Percentiles rank a stretch among this genome's conserved stretches.
These are phyloP conservation scores for Colletotrichum echinochloae DNA, from an alignment of 2,329 filamentous ascomycete genomes.

Conservation along the genomic window DNA sequence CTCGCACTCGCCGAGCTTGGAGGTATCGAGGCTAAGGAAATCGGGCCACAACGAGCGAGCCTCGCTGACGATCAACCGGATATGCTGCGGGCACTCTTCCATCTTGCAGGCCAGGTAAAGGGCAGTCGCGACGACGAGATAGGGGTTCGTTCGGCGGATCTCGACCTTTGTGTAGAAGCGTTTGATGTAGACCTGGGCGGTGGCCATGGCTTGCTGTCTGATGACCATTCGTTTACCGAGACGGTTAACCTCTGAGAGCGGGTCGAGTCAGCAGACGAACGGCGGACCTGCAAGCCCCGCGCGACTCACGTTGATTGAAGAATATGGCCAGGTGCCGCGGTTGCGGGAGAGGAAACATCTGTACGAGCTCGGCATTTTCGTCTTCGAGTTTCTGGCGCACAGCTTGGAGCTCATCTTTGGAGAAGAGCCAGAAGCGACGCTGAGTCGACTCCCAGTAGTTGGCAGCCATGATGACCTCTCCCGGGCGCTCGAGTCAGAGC, in stretches of 20 bases:
- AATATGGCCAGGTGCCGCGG: slow-evolving; percentile 88
- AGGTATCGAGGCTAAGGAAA: slow-evolving; percentile 79
- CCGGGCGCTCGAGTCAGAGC: background rate
- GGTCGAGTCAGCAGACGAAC: slow-evolving; percentile 29
- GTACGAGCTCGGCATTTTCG: slow-evolving; percentile 78
- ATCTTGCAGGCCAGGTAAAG: slow-evolving; percentile 97
- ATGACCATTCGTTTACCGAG: slow-evolving; percentile 86
- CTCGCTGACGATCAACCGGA: slow-evolving; percentile 88
- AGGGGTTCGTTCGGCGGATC: slow-evolving; percentile 92
- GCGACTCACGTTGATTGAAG: slow-evolving; percentile 80
- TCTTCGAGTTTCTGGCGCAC: slow-evolving; percentile 83
- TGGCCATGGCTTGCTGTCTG: slow-evolving; percentile 92
- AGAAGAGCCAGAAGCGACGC: slow-evolving; percentile 87
- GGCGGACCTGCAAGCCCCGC: background rate
- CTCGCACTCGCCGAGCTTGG: slow-evolving; percentile 92
- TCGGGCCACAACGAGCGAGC: slow-evolving; percentile 88
- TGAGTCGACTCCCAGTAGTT: slow-evolving; percentile 98
- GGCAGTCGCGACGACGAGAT: slow-evolving; percentile 91
- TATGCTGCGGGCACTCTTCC: slow-evolving; percentile 97
- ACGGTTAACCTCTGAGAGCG: slow-evolving; percentile 76
- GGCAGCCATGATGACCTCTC: slow-evolving; percentile 76
- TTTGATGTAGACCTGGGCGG: slow-evolving; percentile 93
- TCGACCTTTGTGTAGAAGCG: slow-evolving; percentile 93
- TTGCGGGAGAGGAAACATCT: slow-evolving; percentile 86
- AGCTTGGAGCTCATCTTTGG: slow-evolving; percentile 75